Evolutionary conservation across 2,329 filamentous ascomycete genomes (phyloP).

Genomic region (Aspergillus fumigatus): DNA sequence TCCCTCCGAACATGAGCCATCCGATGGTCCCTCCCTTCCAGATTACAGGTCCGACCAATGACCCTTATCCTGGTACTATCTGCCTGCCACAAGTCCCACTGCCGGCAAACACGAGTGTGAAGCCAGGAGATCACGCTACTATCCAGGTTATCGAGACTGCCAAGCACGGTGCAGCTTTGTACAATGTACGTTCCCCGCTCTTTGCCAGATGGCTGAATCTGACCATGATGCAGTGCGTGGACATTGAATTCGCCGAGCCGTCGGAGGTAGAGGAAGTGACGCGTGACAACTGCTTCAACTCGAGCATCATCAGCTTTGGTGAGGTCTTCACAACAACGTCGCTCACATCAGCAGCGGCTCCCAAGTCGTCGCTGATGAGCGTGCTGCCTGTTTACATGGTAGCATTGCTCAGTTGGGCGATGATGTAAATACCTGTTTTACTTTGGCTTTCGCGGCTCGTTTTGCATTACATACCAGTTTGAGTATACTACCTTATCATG

Average conservation of each 20-base stretch:
- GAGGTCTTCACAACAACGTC: constrained; percentile 57
- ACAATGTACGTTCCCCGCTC: constrained; percentile 57
- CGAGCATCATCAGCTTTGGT: constrained; percentile 69
- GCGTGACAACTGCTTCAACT: constrained; percentile 83
- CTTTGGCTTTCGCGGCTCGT: not conserved
- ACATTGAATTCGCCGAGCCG: constrained; percentile 85
- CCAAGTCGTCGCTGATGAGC: constrained; percentile 16
- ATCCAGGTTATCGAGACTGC: constrained; percentile 84
- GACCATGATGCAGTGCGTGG: constrained; percentile 66
- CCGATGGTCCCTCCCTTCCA: constrained; percentile 77
- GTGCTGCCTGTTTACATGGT: constrained; percentile 25
- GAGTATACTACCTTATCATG: not conserved
- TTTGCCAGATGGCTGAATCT: not conserved
- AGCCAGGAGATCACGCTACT: constrained; percentile 80
- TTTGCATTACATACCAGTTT: constrained; percentile 15
- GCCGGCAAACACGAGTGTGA: constrained; percentile 65
- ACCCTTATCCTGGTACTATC: constrained; percentile 80
- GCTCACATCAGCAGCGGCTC: constrained; percentile 19
- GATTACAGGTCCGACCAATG: constrained; percentile 73
- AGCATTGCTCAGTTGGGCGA: constrained; percentile 13
- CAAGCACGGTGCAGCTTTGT: constrained; percentile 76
- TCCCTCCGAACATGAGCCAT: constrained; percentile 82
- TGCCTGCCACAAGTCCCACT: constrained; percentile 87
- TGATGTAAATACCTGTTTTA: constrained; percentile 9
- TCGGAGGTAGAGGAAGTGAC: constrained; percentile 72